These are phyloP conservation scores for Cyclotella cryptica DNA, from an alignment of 108 stramenopile genomes.

Conservation along the genomic window DNA sequence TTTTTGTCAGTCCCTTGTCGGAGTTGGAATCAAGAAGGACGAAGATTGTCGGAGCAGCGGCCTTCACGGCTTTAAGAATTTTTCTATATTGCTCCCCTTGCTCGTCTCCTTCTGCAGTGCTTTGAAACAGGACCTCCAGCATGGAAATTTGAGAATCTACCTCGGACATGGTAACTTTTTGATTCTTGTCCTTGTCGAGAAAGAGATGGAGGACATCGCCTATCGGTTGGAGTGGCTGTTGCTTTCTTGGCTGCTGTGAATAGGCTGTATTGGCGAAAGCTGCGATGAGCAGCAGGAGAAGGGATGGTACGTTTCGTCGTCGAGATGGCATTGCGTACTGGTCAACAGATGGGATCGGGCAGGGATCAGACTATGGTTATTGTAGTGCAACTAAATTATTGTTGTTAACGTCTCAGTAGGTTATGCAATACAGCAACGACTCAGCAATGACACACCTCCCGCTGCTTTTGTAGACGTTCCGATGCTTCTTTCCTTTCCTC, in stretches of 20 bases:
- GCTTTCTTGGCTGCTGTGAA: background rate
- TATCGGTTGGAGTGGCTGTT: constrained; percentile 9
- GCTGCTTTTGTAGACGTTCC: too few relatives aligned
- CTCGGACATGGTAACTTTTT: constrained; percentile 29
- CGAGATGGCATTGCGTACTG: too few relatives aligned
- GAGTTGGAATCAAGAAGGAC: constrained; percentile 29
- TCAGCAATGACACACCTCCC: too few relatives aligned
- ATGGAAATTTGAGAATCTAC: constrained; percentile 23
- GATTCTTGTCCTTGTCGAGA: constrained; percentile 42
- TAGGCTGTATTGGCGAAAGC: background rate
- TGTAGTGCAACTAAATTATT: too few relatives aligned
- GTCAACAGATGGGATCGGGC: too few relatives aligned
- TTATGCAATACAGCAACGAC: too few relatives aligned
- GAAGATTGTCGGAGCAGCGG: constrained; percentile 31
- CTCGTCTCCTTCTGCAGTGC: background rate
- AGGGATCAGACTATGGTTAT: too few relatives aligned
- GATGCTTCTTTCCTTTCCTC: too few relatives aligned
- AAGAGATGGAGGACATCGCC: constrained; percentile 28
- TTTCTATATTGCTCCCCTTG: constrained; percentile 14
- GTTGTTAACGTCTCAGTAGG: too few relatives aligned
- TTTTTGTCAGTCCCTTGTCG: constrained; percentile 11
- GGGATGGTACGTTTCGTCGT: background rate
- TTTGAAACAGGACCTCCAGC: constrained; percentile 22
- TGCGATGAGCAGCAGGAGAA: constrained; percentile 11
- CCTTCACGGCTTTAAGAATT: constrained; percentile 3